Evolutionary conservation across 1,139 yeast species (phyloP), one percentile per base, ranked within the genome.

Genomic region (Protomyces arabidopsidicola): DNA sequence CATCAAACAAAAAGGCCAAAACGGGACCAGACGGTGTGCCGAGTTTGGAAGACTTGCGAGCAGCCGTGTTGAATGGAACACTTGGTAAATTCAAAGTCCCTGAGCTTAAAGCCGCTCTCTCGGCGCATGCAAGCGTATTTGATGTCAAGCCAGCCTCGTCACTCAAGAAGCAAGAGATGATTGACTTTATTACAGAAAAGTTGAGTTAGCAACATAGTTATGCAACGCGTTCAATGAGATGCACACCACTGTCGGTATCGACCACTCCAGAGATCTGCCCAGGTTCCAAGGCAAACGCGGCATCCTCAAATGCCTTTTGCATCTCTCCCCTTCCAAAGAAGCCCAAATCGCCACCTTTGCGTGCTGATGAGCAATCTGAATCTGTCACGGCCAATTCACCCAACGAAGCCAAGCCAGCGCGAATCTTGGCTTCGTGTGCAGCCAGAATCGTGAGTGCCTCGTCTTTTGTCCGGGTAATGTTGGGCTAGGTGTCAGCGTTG

Each of bases 291-390:
- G 77, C 85, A 73, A 87, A 91, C 0, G 97, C 87, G 1, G 95
- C 96, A 67, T 85, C 85, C 74, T 93, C 98, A 72, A 93, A 93
- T 65, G 86, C 78, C 55, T 96, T 96, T 74, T 93, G 98, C 98
- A 93, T 93, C 71, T 87, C 91, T 45, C 97, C 97, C 66, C 81
- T 84, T 27, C 88, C 90, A 73, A 93, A 93, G 73, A 78, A 84
- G 0, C 98, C 98, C 71, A 93, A 79, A 74, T 93, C 98, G 53
- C 98, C 98, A 34, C 90, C 90, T 71, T 89, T 85, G 55, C 87
- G 79, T 70, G 88, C 96, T 9, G 96, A 87, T 24, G 88, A 82
- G 75, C 98, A 90, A 74, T 93, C 98, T 68, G 95, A 87, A 72
- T 90, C 95, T 2, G 90, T 83, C 57, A 79, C 74, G 0, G 98